Evolutionary conservation across 192 early-diverging fungal genomes (phyloP).

Genomic region (Entomortierella chlamydospora): DNA sequence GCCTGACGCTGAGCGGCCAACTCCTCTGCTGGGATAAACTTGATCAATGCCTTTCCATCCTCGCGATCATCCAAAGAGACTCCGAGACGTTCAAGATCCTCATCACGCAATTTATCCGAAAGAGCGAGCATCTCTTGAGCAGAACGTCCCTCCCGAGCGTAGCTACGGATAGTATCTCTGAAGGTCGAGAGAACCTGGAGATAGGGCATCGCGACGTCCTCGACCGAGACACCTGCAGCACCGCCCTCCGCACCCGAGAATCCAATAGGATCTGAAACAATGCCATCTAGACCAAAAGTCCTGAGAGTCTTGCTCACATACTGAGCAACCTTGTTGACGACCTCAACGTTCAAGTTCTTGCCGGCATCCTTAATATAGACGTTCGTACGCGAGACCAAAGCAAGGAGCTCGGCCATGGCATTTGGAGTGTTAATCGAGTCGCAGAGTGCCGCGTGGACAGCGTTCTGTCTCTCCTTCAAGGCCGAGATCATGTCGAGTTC

Average conservation of each 20-base stretch:
- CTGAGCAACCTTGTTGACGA: constrained; percentile 80
- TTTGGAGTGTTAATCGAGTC: constrained; percentile 93
- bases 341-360: constrained; percentile 69
- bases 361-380: constrained; percentile 77
- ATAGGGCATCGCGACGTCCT: constrained; percentile 78
- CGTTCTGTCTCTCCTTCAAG: constrained; percentile 73
- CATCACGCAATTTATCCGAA: constrained; percentile 91
- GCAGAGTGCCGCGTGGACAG: constrained; percentile 87
- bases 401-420: constrained; percentile 84
- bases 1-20: constrained; percentile 72
- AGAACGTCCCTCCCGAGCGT: constrained; percentile 69
- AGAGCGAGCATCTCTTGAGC: constrained; percentile 73
- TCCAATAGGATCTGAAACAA: constrained; percentile 72
- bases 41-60: constrained; percentile 93
- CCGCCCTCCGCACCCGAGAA: constrained; percentile 60
- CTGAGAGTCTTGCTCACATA: constrained; percentile 86
- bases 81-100: constrained; percentile 87
- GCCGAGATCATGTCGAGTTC: constrained; percentile 79
- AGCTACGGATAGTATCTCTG: constrained; percentile 86
- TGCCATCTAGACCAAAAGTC: constrained; percentile 85
- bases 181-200: constrained; percentile 84
- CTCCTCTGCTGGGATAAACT: constrained; percentile 84
- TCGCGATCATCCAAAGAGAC: constrained; percentile 95
- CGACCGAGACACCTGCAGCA: constrained; percentile 44
- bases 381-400: constrained; percentile 83